These are phyloP conservation scores for Coniochaeta pulveracea DNA, from an alignment of 2,329 filamentous ascomycete species.

Conservation along the genomic window DNA sequence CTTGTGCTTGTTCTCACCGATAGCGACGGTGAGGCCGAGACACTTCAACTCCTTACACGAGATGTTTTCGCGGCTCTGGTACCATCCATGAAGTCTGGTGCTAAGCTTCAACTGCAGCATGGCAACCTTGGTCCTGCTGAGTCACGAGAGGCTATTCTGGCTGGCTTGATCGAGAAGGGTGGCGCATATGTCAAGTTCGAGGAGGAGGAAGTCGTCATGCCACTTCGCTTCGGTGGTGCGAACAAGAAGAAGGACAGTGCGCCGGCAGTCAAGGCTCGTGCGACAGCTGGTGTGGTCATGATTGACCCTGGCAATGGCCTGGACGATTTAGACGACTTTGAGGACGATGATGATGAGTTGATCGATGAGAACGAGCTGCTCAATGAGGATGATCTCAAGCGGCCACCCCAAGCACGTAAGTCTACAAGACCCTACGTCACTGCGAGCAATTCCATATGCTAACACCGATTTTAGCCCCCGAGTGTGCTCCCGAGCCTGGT, in stretches of 20 bases:
- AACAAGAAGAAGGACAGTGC: conserved; percentile 30
- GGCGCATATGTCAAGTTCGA: conserved; percentile 67
- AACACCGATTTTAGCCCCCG: conserved; percentile 45
- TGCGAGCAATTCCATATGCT: conserved; percentile 6
- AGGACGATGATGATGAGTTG: conserved; percentile 63
- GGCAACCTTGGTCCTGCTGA: conserved; percentile 41
- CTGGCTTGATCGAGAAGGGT: conserved; percentile 59
- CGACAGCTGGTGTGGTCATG: conserved; percentile 23
- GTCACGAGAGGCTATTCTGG: conserved; percentile 70
- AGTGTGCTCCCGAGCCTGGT: conserved; percentile 77
- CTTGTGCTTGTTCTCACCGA: conserved; percentile 75
- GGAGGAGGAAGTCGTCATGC: conserved; percentile 43
- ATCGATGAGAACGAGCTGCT: conserved; percentile 87
- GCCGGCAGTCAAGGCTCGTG: conserved; percentile 2
- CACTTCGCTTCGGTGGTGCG: conserved; percentile 53
- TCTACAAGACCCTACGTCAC: conserved; percentile 15
- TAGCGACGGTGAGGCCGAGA: conserved; percentile 53
- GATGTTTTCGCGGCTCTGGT: conserved; percentile 59
- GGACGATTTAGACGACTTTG: conserved; percentile 41
- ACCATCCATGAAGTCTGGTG: conserved; percentile 59
- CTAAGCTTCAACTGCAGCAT: conserved; percentile 57
- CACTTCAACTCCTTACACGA: conserved; percentile 49
- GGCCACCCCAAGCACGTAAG: conserved; percentile 72
- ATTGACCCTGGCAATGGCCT: conserved; percentile 16
- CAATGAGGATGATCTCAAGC: conserved; percentile 71